Conservation (phyloP, 768 basidiomycete genomes). For the Suillus subaureus region DNA sequence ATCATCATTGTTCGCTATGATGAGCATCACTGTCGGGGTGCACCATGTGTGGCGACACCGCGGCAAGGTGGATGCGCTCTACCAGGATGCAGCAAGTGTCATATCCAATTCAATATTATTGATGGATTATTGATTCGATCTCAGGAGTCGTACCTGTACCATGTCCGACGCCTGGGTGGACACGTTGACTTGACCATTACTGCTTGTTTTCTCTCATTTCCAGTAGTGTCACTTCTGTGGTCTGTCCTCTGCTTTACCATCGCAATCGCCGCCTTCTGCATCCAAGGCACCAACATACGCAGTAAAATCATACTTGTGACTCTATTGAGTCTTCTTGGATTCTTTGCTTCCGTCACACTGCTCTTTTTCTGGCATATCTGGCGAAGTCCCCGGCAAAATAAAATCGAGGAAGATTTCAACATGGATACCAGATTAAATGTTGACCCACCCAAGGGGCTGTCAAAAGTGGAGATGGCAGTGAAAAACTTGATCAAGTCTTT, state of each 20-base stretch:
- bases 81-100: slow-evolving; percentile 20
- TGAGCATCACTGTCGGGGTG: slow-evolving; percentile 15
- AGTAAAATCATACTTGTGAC: too few species aligned
- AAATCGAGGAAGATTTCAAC: slow-evolving; percentile 10
- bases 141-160: slow-evolving; percentile 21
- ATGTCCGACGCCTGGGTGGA: slow-evolving; percentile 11
- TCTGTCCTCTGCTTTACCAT: slow-evolving; percentile 12
- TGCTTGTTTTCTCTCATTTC: slow-evolving; percentile 26
- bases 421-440: neutral
- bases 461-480: too few species aligned
- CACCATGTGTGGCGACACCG: slow-evolving; percentile 25
- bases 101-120: too few species aligned
- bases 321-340: slow-evolving; percentile 9
- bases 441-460: too few species aligned
- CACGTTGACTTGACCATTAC: slow-evolving; percentile 22
- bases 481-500: neutral
- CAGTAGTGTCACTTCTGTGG: slow-evolving; percentile 27
- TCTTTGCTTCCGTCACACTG: slow-evolving; percentile 5
- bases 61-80: slow-evolving; percentile 14
- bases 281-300: too few species aligned
- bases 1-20: slow-evolving; percentile 21
- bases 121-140: neutral
- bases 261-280: too few species aligned
- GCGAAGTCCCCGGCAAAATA: slow-evolving; percentile 9
- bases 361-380: slow-evolving; percentile 31